Evolutionary conservation across 805 yeast species (phyloP), one percentile per base, ranked within the genome.

Genomic region (Candida morakotiae): DNA sequence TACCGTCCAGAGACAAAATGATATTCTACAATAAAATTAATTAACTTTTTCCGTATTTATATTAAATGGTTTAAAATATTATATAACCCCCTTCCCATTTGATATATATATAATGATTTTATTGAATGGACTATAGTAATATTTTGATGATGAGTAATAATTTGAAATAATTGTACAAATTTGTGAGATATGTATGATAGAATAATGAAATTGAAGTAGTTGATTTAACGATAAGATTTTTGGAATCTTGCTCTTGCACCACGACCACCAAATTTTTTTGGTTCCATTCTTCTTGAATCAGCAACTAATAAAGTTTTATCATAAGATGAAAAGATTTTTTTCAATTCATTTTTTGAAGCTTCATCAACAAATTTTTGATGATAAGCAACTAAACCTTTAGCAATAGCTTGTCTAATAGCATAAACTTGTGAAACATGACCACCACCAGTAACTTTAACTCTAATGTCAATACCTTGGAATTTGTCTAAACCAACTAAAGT

Each of bases 231-330:
- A 93, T 93, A 93, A 73, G 98, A 93, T 76, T 93, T 93, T 83
- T 93, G 98, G 97, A 87, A 91, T 81, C 98, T 91, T 70, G 98
- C 93, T 81, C 98, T 93, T 79, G 98, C 98, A 87, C 98, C 98
- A 76, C 95, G 95, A 83, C 98, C 98, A 82, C 98, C 98, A 81
- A 93, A 93, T 83, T 93, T 93, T 97, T 93, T 93, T 83, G 98
- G 98, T 82, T 93, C 98, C 84, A 89, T 83, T 84, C 95, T 91
- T 86, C 98, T 88, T 63, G 97, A 79, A 75, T 93, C 98, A 64
- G 98, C 98, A 73, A 93, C 93, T 78, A 93, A 84, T 72, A 93
- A 84, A 72, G 98, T 87, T 83, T 96, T 89, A 91, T 93, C 98
- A 83, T 89, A 94, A 64, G 95, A 68, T 55, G 91, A 81, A 78